Percentiles rank a stretch among this genome's conserved stretches.
phyloP scores from a whole-genome alignment of 805 yeast species.

The Schwanniomyces vanrijiae region DNA sequence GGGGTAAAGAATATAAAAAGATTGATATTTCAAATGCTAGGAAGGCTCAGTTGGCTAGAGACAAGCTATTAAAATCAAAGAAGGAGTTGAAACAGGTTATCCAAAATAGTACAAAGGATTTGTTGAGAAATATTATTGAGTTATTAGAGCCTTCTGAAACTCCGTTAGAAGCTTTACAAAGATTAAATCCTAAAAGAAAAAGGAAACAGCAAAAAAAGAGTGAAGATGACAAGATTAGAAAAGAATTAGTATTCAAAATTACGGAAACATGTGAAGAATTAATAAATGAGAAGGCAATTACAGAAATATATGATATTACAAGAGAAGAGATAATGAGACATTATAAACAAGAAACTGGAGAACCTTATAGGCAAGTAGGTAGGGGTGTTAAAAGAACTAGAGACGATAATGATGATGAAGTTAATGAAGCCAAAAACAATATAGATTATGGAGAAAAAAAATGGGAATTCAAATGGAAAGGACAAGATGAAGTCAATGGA shows the following conservation, averaged over 20 bases:
- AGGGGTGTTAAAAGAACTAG: constrained; percentile 18
- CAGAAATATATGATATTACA: constrained; percentile 51
- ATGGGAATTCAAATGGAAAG: constrained; percentile 43
- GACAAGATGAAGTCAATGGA: constrained; percentile 44
- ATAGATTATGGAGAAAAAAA: constrained; percentile 30
- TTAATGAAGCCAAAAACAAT: constrained; percentile 14
- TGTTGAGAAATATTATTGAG: constrained; percentile 33
- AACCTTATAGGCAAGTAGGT: constrained; percentile 14
- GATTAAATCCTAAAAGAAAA: constrained; percentile 30
- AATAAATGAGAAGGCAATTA: constrained; percentile 37
- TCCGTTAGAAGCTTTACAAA: constrained; percentile 53
- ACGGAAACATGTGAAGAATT: constrained; percentile 52
- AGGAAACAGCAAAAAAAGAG: constrained; percentile 9
- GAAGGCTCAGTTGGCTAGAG: constrained; percentile 43
- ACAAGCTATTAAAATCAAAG: constrained; percentile 14
- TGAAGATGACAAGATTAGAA: constrained; percentile 19
- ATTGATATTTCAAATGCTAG: constrained; percentile 37
- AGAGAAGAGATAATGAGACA: constrained; percentile 54
- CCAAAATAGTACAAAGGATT: constrained; percentile 8
- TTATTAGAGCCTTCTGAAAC: constrained; percentile 60
- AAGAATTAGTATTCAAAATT: constrained; percentile 27
- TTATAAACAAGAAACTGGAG: constrained; percentile 23
- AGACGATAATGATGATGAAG: constrained; percentile 15
- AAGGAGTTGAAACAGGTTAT: constrained; percentile 11
- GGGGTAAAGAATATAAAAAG: constrained; percentile 14